phyloP scores from a whole-genome alignment of 352 stramenopile genomes.

The Peronospora farinosa region DNA sequence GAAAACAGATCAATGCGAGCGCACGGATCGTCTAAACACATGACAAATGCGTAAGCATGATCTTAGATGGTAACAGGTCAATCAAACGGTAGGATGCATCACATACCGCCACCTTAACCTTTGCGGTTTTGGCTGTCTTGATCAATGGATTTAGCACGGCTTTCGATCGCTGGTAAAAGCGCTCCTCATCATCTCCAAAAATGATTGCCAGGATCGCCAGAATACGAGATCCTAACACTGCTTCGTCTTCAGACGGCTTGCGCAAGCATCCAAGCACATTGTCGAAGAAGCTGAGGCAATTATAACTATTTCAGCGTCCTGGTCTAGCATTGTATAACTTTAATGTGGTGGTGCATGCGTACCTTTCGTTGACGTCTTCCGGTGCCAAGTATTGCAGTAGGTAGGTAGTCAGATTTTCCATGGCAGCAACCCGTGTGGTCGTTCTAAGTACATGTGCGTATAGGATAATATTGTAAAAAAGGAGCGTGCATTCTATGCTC shows the following conservation, averaged over 20 bases:
- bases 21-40: conserved; percentile 50
- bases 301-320: neutral
- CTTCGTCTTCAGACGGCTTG: conserved; percentile 66
- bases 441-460: conserved; percentile 29
- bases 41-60: neutral
- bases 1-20: conserved; percentile 67
- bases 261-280: conserved; percentile 66
- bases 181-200: conserved; percentile 64
- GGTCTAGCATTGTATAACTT: neutral
- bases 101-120: conserved; percentile 62
- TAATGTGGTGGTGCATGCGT: neutral
- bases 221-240: conserved; percentile 56
- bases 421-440: conserved; percentile 60
- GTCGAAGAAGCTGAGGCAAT: conserved; percentile 47
- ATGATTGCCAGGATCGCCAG: conserved; percentile 70
- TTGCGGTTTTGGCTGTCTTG: conserved; percentile 52
- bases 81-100: neutral
- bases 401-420: conserved; percentile 57
- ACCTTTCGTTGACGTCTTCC: conserved; percentile 72
- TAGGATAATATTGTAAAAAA: neutral
- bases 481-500: neutral
- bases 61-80: neutral
- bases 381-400: conserved; percentile 63
- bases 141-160: conserved; percentile 63
- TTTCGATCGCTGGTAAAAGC: conserved; percentile 70